Base-by-base conservation (phyloP, 306 rosid species). In the Medicago ruthenica region DNA sequence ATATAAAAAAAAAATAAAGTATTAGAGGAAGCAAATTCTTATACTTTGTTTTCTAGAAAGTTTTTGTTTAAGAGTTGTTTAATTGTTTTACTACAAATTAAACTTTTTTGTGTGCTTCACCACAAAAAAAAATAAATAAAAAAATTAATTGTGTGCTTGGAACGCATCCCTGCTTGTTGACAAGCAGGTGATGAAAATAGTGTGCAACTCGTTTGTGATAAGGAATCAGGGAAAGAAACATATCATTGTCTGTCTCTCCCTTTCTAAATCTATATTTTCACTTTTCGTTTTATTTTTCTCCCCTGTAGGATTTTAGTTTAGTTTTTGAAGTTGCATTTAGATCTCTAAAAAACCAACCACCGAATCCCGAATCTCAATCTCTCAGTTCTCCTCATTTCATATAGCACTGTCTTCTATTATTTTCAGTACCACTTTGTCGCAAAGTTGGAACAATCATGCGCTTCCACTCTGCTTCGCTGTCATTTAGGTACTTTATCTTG, bases 281-380 rank as follows among this genome's bases (percentile, higher is more conserved):
- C 42, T 64, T 47, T 2, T 18, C 36, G 6, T 15, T 16, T 36
- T 60, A 13, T 45, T 13, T 40, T 27, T 47, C 13, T n/a, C 16
- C 40, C 39, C 41, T 31, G 10, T 4, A 36, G 65, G 44, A 20
- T 24, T 24, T 51, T 71, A 15, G 64, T 70, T 36, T 80, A n/a
- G n/a, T n/a, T n/a, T n/a, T n/a, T 57, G 36, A 77, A 64, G 73
- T 59, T 71, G 59, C 22, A 66, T 18, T 63, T 64, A 71, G 88
- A 81, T 81, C 88, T 78, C 75, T 17, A 31, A 59, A 74, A 31
- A 61, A 61, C 20, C 9, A 60, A 64, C n/a, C 78, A 16, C 60
- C 2, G 45, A 40, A 54, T 48, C 82, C 65, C 20, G 61, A 81
- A 81, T 74, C 80, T 41, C 60, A 37, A 42, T 59, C 57, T 24